A percentile compares a stretch with the other conserved stretches of the same genome.
Evolutionary conservation across 305 asterid genomes (phyloP).

Genomic region (Ilex paraguariensis): DNA sequence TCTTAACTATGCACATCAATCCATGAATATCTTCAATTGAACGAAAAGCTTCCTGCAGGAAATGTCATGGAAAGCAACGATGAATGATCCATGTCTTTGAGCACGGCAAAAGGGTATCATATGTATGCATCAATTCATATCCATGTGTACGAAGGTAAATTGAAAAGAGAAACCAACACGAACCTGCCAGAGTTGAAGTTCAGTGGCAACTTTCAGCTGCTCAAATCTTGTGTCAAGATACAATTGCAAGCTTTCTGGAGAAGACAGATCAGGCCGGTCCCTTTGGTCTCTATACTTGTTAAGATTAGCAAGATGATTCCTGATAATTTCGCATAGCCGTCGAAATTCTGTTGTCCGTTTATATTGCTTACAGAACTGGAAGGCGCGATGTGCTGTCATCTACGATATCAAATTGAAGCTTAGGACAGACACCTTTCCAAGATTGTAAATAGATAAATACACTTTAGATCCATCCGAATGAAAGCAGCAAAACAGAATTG

Average conservation of each 20-base stretch:
- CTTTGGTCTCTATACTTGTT: conserved; percentile 95
- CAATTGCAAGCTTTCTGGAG: conserved; percentile 91
- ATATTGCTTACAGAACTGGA: conserved; percentile 97
- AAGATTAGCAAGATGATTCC: conserved; percentile 94
- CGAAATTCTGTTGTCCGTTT: conserved; percentile 92
- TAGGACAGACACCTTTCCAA: no score
- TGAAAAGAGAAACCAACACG: conserved; percentile 15
- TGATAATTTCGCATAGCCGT: conserved; percentile 84
- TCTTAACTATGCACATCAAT: conserved; percentile 83
- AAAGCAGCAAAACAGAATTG: no score
- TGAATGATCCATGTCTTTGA: background rate
- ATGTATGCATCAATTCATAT: background rate
- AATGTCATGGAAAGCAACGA: background rate
- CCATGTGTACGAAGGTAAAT: background rate
- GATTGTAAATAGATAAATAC: no score
- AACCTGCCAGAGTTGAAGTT: conserved; percentile 97
- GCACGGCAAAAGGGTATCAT: background rate
- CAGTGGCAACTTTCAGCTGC: conserved; percentile 91
- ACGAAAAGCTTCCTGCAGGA: conserved; percentile 77
- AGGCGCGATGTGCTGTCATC: conserved; percentile 98
- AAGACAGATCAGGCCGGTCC: conserved; percentile 91
- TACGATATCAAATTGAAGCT: conserved; percentile 20
- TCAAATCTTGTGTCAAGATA: conserved; percentile 96
- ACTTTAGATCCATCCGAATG: no score
- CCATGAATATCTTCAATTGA: conserved; percentile 89